These are phyloP conservation scores for Intubia oerlemansii DNA, from an alignment of 2,329 filamentous ascomycete species.

Conservation along the genomic window DNA sequence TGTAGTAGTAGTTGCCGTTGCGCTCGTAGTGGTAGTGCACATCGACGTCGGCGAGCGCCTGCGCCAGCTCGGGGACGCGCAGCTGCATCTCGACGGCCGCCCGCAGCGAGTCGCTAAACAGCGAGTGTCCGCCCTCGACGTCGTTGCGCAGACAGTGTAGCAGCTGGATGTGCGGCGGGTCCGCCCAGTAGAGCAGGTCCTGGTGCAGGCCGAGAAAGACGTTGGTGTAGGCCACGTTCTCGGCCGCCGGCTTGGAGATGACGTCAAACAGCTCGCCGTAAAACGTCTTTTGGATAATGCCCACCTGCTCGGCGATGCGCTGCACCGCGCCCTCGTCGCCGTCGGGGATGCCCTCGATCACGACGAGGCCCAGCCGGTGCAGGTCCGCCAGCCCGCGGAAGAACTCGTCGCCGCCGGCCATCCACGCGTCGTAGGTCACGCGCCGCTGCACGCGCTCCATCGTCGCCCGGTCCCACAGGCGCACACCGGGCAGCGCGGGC, in stretches of 20 bases:
- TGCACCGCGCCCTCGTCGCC: slow-evolving; percentile 43
- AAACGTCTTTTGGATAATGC: slow-evolving; percentile 64
- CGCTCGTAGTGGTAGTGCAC: slow-evolving; percentile 47
- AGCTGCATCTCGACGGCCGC: slow-evolving; percentile 23
- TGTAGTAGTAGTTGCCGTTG: slow-evolving; percentile 39
- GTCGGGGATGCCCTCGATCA: slow-evolving; percentile 53
- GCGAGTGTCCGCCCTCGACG: slow-evolving; percentile 58
- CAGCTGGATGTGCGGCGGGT: slow-evolving; percentile 65
- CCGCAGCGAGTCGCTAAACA: slow-evolving; percentile 60
- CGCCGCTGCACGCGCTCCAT: slow-evolving; percentile 19
- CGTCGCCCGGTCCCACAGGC: slow-evolving; percentile 19
- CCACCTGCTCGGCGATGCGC: slow-evolving; percentile 49
- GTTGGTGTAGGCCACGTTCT: slow-evolving; percentile 83
- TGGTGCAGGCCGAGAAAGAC: slow-evolving; percentile 74
- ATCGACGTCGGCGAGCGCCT: slow-evolving; percentile 37
- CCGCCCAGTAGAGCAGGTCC: slow-evolving; percentile 71
- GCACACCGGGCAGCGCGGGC: slow-evolving; percentile 11
- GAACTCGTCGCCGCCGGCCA: slow-evolving; percentile 32
- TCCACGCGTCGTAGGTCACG: slow-evolving; percentile 51
- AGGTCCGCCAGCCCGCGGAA: slow-evolving; percentile 41
- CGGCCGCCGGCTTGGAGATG: slow-evolving; percentile 55
- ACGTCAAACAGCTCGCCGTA: slow-evolving; percentile 89
- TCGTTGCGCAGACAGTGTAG: slow-evolving; percentile 77
- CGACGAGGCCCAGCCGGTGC: slow-evolving; percentile 47
- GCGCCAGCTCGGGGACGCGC: slow-evolving; percentile 28